Evolutionary conservation across 371 early-diverging fungal species (phyloP).

Genomic region (Apophysomyces sp.): DNA sequence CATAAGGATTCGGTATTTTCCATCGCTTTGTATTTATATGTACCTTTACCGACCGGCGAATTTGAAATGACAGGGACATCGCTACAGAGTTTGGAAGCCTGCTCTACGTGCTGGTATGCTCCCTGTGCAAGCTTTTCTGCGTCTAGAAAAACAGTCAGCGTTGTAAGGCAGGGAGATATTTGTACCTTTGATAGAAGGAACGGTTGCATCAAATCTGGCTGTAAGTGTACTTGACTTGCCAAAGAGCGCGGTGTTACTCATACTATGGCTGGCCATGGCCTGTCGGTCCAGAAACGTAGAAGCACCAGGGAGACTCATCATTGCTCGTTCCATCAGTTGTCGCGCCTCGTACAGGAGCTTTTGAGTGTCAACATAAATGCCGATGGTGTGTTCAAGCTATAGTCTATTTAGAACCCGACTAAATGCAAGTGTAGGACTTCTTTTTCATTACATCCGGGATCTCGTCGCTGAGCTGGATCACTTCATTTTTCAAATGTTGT

Average conservation of each 20-base stretch:
- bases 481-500: conserved; percentile 36
- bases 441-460: conserved; percentile 32
- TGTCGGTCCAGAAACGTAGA: conserved; percentile 38
- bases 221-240: conserved; percentile 7
- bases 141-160: conserved; percentile 4
- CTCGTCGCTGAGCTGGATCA: conserved; percentile 23
- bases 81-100: conserved; percentile 26
- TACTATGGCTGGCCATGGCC: conserved; percentile 24
- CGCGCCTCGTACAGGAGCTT: conserved; percentile 33
- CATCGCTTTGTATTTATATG: too few species aligned
- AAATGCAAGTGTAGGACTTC: neutral
- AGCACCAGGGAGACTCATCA: conserved; percentile 45
- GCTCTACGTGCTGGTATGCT: conserved; percentile 20
- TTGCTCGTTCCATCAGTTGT: conserved; percentile 39
- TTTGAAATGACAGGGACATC: conserved; percentile 30
- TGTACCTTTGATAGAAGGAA: conserved; percentile 11
- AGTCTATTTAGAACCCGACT: neutral
- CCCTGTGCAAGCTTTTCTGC: conserved; percentile 25
- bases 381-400: conserved; percentile 30
- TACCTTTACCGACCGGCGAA: conserved; percentile 11
- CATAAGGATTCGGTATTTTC: too few species aligned
- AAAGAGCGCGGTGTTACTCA: conserved; percentile 13
- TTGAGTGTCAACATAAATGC: conserved; percentile 27
- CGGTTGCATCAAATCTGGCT: conserved; percentile 5
- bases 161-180: too few species aligned